These are phyloP conservation scores for Debaryomyces fabryi DNA, from an alignment of 1,139 yeast species.

Conservation along the genomic window DNA sequence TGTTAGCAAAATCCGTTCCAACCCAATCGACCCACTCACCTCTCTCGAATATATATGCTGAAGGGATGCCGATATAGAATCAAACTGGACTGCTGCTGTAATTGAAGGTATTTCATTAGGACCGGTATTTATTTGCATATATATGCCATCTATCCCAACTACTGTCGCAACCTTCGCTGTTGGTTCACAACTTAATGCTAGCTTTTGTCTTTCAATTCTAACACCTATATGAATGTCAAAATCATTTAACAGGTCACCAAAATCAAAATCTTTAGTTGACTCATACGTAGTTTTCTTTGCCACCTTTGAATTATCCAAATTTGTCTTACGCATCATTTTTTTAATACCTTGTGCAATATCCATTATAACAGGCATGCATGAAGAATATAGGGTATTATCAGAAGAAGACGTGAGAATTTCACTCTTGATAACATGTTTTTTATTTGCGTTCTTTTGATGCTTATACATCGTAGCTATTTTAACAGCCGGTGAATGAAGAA, in stretches of 20 bases:
- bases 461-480: conserved; percentile 47
- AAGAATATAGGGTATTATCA: conserved; percentile 66
- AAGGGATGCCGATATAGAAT: conserved; percentile 64
- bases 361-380: conserved; percentile 76
- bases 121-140: conserved; percentile 59
- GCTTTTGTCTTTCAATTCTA: conserved; percentile 68
- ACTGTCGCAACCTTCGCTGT: conserved; percentile 90
- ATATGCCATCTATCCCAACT: conserved; percentile 68
- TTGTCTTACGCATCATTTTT: conserved; percentile 34
- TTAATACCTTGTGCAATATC: conserved; percentile 57
- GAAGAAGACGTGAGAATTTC: conserved; percentile 73
- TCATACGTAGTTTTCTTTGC: conserved; percentile 16
- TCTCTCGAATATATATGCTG: conserved; percentile 93
- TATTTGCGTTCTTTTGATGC: conserved; percentile 26
- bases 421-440: conserved; percentile 50
- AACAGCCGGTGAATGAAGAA: conserved; percentile 78
- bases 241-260: conserved; percentile 45
- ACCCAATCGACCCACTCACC: conserved; percentile 70
- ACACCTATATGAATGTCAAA: conserved; percentile 68
- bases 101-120: conserved; percentile 43
- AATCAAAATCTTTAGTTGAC: conserved; percentile 26
- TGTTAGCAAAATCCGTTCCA: conserved; percentile 53
- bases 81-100: conserved; percentile 45
- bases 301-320: conserved; percentile 10
- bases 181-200: conserved; percentile 88